Evolutionary conservation across 805 yeast genomes (phyloP).

Genomic region (Clavispora vitiphila): DNA sequence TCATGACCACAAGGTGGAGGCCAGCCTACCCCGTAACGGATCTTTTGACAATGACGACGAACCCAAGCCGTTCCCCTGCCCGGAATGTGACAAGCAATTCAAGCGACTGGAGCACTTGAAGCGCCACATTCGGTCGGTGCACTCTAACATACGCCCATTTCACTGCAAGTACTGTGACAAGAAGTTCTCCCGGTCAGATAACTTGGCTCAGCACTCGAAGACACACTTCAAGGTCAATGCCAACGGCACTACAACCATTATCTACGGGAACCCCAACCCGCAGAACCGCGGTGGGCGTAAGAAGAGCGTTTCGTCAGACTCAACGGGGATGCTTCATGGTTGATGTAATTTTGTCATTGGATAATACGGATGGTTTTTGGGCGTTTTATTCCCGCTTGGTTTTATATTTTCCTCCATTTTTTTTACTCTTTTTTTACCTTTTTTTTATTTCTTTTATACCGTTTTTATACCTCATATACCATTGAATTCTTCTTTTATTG

Average conservation of each 20-base stretch:
- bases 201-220: constrained; percentile 41
- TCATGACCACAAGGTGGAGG: background rate
- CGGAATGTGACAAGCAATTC: constrained; percentile 38
- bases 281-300: constrained; percentile 14
- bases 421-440: background rate
- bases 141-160: constrained; percentile 41
- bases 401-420: background rate
- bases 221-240: constrained; percentile 33
- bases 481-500: background rate
- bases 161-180: constrained; percentile 43
- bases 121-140: constrained; percentile 39
- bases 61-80: constrained; percentile 32
- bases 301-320: constrained; percentile 5
- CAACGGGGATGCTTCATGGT: background rate
- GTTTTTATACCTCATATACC: background rate
- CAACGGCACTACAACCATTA: constrained; percentile 21
- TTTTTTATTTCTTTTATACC: background rate
- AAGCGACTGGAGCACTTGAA: constrained; percentile 41
- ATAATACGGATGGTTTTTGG: background rate
- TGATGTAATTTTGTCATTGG: background rate
- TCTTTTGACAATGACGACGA: constrained; percentile 8
- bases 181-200: constrained; percentile 39
- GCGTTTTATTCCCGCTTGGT: background rate
- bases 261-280: constrained; percentile 15
- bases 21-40: background rate